A percentile compares a stretch with the other conserved stretches of the same genome.
These are phyloP conservation scores for Orbilia brochopaga DNA, from an alignment of 2,329 filamentous ascomycete genomes.

Conservation along the genomic window DNA sequence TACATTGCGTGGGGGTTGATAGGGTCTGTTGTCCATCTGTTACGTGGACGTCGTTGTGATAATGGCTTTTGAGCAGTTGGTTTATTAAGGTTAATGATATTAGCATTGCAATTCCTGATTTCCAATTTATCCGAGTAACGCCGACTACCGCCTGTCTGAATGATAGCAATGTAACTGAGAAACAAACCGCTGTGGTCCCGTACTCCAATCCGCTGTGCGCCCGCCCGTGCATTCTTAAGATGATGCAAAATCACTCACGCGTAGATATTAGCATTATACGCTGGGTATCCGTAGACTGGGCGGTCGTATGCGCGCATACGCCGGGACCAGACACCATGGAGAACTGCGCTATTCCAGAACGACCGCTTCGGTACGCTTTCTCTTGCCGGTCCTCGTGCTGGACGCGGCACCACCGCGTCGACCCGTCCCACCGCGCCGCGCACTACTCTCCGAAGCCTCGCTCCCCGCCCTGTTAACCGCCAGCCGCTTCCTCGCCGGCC, in stretches of 20 bases:
- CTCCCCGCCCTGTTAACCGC: constrained; percentile 11
- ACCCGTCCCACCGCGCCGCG: constrained; percentile 15
- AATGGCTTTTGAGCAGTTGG: constrained; percentile 8
- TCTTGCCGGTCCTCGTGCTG: constrained; percentile 18
- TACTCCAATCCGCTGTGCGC: too few species aligned
- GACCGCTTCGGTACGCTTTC: constrained; percentile 29
- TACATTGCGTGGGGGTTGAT: constrained; percentile 23
- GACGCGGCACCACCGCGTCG: not conserved
- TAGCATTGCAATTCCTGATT: too few species aligned
- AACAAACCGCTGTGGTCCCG: too few species aligned
- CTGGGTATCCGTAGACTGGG: too few species aligned
- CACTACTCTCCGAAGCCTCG: constrained; percentile 5
- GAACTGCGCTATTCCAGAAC: constrained; percentile 10
- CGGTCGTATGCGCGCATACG: too few species aligned
- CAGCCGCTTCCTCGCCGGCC: constrained; percentile 27
- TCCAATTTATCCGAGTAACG: too few species aligned
- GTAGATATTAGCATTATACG: too few species aligned
- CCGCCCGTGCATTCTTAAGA: too few species aligned
- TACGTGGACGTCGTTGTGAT: not conserved
- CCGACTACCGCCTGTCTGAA: too few species aligned
- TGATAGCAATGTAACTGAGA: too few species aligned
- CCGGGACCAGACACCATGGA: not conserved
- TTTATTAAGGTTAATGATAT: too few species aligned
- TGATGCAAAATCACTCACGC: too few species aligned
- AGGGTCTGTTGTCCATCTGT: constrained; percentile 1